Evolutionary conservation across 768 basidiomycete species (phyloP), one percentile per base, ranked within the genome.

Genomic region (Hypsizygus marmoreus): DNA sequence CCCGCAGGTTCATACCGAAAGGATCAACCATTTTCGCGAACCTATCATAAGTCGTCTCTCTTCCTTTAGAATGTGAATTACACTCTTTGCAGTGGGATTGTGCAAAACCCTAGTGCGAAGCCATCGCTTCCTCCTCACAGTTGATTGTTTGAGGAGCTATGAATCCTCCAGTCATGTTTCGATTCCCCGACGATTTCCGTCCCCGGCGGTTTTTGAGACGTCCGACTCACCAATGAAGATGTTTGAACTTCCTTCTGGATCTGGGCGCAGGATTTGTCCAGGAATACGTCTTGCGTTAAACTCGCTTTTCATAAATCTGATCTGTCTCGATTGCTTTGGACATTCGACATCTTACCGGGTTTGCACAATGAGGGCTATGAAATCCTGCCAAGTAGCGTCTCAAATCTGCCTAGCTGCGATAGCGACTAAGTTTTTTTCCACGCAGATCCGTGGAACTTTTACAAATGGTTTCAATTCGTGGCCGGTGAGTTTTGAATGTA

Each of bases 161-260:
- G 36, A 37, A 19, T 12, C 25, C 14, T 40, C 20, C 19, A 41
- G 29, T 45, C 32, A 28, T 61, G 52, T 68, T 71, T 43, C 56
- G 63, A 11, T 54, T 60, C 4, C 63, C 70, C 2, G 64, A 65
- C 6, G 56, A 54, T 16, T 73, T 71, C 49, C 43, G 43, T 9
- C 72, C 72, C 0, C 72, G 72, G 36, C 62, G 72, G 73, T 74
- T 49, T 50, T 73, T 6, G 56, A 64, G n/a, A 61, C 64, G 1
- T 45, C 44, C 2, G 45, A 62, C 37, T 58, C 63, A 4, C 60
- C 64, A 1, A 30, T 68, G 14, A 45, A 59, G 44, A 50, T 58
- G 10, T 65, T 67, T 36, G 63, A 63, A 29, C 56, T 70, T 30
- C 63, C 68, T 4, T 75, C 71, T 51, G 68, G 73, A 22, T 74